Conservation (phyloP, 2,329 filamentous ascomycete species). For the Ophiocordyceps camponoti-saundersi region DNA sequence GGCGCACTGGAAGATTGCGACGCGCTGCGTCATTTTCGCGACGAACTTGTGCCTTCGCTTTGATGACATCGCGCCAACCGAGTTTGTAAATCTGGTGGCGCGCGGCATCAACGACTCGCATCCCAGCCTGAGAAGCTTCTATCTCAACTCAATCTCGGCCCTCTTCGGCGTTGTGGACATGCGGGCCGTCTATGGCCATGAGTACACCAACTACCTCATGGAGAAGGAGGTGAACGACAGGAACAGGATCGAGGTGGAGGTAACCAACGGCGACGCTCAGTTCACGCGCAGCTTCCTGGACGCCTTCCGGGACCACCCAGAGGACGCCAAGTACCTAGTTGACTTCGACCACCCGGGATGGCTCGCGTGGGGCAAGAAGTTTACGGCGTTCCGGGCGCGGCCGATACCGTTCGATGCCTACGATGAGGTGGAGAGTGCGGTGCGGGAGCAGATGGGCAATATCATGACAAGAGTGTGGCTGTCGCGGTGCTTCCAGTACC, state of each 20-base stretch:
- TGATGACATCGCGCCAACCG: conserved; percentile 63
- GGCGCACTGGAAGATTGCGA: conserved; percentile 94
- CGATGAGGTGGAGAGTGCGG: conserved; percentile 60
- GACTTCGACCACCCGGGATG: conserved; percentile 88
- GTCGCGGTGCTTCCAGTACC: conserved; percentile 70
- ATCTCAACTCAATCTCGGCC: conserved; percentile 58
- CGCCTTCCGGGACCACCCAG: conserved; percentile 56
- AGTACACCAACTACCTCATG: conserved; percentile 71
- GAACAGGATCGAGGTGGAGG: conserved; percentile 59
- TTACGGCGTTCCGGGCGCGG: conserved; percentile 62
- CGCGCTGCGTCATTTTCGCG: conserved; percentile 75
- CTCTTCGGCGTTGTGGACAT: conserved; percentile 79
- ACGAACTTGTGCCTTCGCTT: conserved; percentile 86
- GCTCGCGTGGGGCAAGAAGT: conserved; percentile 85
- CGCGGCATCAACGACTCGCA: conserved; percentile 79
- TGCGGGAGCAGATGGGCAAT: conserved; percentile 63
- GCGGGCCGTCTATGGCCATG: conserved; percentile 69
- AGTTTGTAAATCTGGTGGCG: conserved; percentile 70
- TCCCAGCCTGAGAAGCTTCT: conserved; percentile 67
- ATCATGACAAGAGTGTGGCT: conserved; percentile 77
- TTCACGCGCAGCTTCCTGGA: conserved; percentile 70
- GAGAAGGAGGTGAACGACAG: conserved; percentile 57
- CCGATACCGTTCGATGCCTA: conserved; percentile 53
- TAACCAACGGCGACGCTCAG: conserved; percentile 54
- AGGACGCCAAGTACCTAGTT: conserved; percentile 63